Base-by-base conservation (phyloP, 495 filamentous ascomycete species). In the Aspergillus ostianus region DNA sequence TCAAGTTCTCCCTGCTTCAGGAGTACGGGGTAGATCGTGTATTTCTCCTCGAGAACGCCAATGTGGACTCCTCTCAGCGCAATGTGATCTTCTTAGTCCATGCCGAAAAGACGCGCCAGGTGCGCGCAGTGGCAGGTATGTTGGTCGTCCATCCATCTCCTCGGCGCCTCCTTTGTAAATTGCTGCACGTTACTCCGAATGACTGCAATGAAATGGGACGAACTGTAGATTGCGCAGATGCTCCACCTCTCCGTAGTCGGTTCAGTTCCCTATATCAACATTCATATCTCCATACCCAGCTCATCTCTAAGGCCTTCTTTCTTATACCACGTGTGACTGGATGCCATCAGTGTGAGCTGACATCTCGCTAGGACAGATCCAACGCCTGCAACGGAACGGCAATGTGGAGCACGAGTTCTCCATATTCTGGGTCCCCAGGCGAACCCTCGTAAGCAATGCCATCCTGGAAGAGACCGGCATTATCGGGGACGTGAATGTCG, bases 21-120 rank as follows among this genome's bases (percentile, higher is more conserved):
- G 93, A 99, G 64, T 96, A 98, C 79, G 95, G 95, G 17, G 92
- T 98, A 66, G 93, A 98, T 73, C 94, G 92, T 64, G 86, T 97
- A 56, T 98, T 97, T 80, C 86, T 95, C 66, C 81, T 99, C 46
- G 92, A 96, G 74, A 97, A 98, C 73, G 88, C 88, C 64, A 96
- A 97, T 77, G 87, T 88, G 61, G 95, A 98, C 71, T 86, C 88
- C 49, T 91, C 88, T 61, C 95, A 98, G 77, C 87, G 90, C 69
- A 98, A 97, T 84, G 86, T 99, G 58, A 85, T 98, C 58, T 98
- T 97, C 77, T 81, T 98, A 55, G 90, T 88, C 15, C 84, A 91
- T 64, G 93, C 91, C 67, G 93, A 97, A 78, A 93, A 89, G 68
- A 84, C 89, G 60, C 87, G 81, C 64, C 87, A 93, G 64, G 88